A percentile compares a stretch with the other conserved stretches of the same genome.
phyloP scores from a whole-genome alignment of 805 yeast genomes.

The Saturnispora besseyi region DNA sequence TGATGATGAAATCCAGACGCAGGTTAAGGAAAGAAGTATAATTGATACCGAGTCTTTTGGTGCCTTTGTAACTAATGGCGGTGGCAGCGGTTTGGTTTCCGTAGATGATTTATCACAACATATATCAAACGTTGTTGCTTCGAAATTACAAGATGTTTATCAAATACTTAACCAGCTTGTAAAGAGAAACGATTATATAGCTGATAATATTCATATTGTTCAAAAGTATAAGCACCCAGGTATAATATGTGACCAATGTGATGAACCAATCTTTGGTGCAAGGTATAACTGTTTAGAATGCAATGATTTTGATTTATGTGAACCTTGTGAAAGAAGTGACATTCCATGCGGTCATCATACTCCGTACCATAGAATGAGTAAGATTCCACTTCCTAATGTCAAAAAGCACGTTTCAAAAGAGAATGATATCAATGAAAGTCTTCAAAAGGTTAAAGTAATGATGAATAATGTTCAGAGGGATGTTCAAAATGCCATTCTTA shows the following conservation, averaged over 20 bases:
- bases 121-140: not conserved
- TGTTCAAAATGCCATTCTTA: not conserved
- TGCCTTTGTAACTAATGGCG: not conserved
- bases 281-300: constrained; percentile 47
- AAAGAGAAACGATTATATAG: not conserved
- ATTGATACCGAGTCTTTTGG: not conserved
- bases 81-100: not conserved
- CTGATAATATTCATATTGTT: not conserved
- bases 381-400: constrained; percentile 12
- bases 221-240: constrained; percentile 12
- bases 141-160: not conserved
- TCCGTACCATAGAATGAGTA: constrained; percentile 21
- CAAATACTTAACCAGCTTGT: not conserved
- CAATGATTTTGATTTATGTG: constrained; percentile 45
- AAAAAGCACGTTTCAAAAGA: not conserved
- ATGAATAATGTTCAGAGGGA: not conserved
- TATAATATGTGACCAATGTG: constrained; percentile 28
- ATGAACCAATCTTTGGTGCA: constrained; percentile 27
- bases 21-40: not conserved
- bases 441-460: not conserved
- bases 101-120: not conserved
- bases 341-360: constrained; percentile 14
- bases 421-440: not conserved
- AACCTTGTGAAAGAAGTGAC: constrained; percentile 28
- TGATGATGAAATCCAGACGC: not conserved